Base-by-base conservation (phyloP, 352 stramenopile species). In the Phytophthora crassamura region DNA sequence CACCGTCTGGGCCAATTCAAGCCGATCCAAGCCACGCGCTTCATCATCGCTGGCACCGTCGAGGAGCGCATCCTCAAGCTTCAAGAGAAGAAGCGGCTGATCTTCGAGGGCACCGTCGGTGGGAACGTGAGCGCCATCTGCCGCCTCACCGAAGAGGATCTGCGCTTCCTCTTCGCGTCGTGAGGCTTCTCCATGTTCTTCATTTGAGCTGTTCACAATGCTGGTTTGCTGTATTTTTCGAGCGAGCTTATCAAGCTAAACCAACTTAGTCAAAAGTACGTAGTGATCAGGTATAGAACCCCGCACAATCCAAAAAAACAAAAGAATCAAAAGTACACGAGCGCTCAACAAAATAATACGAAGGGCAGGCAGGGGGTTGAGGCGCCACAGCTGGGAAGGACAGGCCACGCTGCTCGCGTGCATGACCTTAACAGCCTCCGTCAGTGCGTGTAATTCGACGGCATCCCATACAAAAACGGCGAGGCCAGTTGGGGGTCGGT, bases 31-130 rank as follows among this genome's bases (percentile, higher is more conserved):
- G 98, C 97, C 11, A 97, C 98, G 36, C 87, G 97, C 25, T 99
- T 99, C 67, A 98, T 99, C 70, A 98, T 98, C 45, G 93, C 98
- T 46, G 97, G 98, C 54, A 99, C 95, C 4, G 94, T 98, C 51
- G 98, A 99, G 77, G 97, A 99, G 71, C 90, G 97, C 25, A 99
- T 99, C 52, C 71, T 99, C 5, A 97, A 99, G 68, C 84, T 99
- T 9, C 91, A 97, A 57, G 84, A 97, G 59, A 96, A 96, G 71
- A 96, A 96, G 68, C 77, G 89, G 36, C 77, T 99, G 40, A 98
- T 99, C 28, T 99, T 99, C 69, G 97, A 99, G 85, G 97, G 97
- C 33, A 99, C 98, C 0, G 97, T 99, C 11, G 98, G 98, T 15
- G 95, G 85, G 18, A 98, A 94, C 64, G 83, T 89, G 22, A 88